Percentiles rank a stretch among this genome's conserved stretches.
Evolutionary conservation across 345 rosid species (phyloP).

Genomic region (Firmiana major): DNA sequence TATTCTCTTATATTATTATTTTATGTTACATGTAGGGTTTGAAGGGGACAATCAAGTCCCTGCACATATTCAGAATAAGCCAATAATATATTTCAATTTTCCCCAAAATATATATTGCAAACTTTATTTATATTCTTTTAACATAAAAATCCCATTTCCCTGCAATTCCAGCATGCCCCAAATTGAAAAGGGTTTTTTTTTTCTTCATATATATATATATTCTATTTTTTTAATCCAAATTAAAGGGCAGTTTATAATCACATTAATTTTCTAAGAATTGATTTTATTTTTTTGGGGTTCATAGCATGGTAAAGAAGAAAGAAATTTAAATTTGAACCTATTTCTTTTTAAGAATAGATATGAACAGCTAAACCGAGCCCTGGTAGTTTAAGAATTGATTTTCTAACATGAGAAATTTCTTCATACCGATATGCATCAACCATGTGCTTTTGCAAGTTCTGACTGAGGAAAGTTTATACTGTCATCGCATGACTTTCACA

Average conservation of each 20-base stretch:
- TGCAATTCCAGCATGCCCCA: not conserved
- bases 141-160: not conserved
- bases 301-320: no score
- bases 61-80: not conserved
- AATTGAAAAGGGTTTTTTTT: not conserved
- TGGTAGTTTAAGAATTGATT: no score
- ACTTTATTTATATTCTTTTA: not conserved
- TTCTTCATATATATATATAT: not conserved
- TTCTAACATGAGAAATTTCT: not conserved
- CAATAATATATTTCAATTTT: not conserved
- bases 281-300: no score
- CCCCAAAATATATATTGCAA: not conserved
- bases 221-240: not conserved
- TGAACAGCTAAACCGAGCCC: no score
- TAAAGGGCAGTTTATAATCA: not conserved
- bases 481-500: not conserved
- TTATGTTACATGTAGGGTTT: not conserved
- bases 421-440: not conserved
- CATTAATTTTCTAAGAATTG: not conserved
- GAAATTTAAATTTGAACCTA: no score
- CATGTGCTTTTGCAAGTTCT: not conserved
- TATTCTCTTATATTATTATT: not conserved
- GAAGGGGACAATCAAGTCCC: not conserved
- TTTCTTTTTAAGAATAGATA: no score
- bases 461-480: not conserved